Base-by-base conservation (phyloP, 148 eudicot species). In the Rhododendron henanense region DNA sequence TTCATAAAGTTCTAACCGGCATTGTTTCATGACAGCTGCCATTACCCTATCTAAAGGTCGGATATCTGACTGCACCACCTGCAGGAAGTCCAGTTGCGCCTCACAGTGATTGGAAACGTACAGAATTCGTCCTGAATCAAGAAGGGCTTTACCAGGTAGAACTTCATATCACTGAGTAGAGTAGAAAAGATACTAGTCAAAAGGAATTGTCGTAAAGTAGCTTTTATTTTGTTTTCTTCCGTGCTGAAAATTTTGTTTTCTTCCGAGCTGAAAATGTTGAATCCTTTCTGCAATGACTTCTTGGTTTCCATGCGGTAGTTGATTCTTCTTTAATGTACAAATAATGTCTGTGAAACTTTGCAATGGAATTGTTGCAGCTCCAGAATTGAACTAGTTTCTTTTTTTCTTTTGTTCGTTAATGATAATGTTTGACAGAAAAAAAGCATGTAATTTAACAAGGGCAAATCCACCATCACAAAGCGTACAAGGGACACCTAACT, bases 31-130 rank as follows among this genome's bases (percentile, higher is more conserved):
- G 83, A 74, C 94, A 96, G 99, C 90, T 95, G 71, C 99, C 99
- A 83, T 90, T 95, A 90, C 99, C 99, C 37, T 94, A 94, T 85
- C 91, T 96, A 51, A 96, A 96, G 91, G 95, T 96, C 85, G 99
- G 99, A 61, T 96, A 94, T 90, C 89, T 96, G 69, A 96, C 92
- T n/a, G 98, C 97, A 81, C 97, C 99, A 19, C 97, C 98, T 73
- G 91, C 86, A 13, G 94, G 96, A 83, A 90, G 87, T 89, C 91
- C 91, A 82, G 85, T 92, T 85, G 93, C 93, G 2, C 98, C 98
- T 33, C 98, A 95, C 86, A 83, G 90, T 90, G 98, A 96, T 55
- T 95, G 99, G 99, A 96, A 92, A 87, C 92, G 94, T 23, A 91
- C 94, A 48, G 93, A 96, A 74, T 96, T 96, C 89, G 94, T 94